Base-by-base conservation (phyloP, 2,329 filamentous ascomycete genomes). In the Aspergillus pseudonomiae region DNA sequence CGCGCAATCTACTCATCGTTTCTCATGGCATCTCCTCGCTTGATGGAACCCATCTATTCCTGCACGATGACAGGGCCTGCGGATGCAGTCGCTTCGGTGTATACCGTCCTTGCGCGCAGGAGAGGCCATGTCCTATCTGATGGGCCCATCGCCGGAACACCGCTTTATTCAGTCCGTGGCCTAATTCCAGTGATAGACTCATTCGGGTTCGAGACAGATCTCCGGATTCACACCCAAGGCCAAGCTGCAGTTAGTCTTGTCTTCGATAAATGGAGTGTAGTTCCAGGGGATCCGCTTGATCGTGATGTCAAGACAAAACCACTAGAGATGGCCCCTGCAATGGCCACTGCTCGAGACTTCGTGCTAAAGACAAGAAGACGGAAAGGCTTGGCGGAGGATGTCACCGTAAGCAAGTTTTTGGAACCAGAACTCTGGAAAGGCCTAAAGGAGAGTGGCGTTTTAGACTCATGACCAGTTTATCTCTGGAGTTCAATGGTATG, bases 121-220 rank as follows among this genome's bases (percentile, higher is more conserved):
- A 86, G 95, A 70, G 95, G 95, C 0, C 95, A 99, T 78, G 94
- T 99, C 32, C 84, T 99, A 30, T 90, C 91, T n/a, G 95, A 99
- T 75, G 93, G 92, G 0, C 94, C 94, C 16, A 92, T 99, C 65
- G 93, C 94, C 0, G 95, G 95, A 28, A 98, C 95, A 11, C 95
- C 94, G 5, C 85, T 99, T 12, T 98, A 97, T 80, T 90, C 91
- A 26, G 94, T 97, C 59, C 91, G 90, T 72, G 95, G 95, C 4
- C 84, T 98, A 57, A 89, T 99, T 61, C 95, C 95, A 11, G 95
- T 98, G 64, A 97, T 99, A 75, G 95, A 99, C 82, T 93, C 90
- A 34, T 99, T 99, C 74, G 95, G 95, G 24, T 98, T 99, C 79
- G 95, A 99, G 83, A 98, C 95, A 16, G 95, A 99, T 81, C 84